Evolutionary conservation across 2,329 filamentous ascomycete species (phyloP), one percentile per base, ranked within the genome.

Genomic region (Colletotrichum abscissum): DNA sequence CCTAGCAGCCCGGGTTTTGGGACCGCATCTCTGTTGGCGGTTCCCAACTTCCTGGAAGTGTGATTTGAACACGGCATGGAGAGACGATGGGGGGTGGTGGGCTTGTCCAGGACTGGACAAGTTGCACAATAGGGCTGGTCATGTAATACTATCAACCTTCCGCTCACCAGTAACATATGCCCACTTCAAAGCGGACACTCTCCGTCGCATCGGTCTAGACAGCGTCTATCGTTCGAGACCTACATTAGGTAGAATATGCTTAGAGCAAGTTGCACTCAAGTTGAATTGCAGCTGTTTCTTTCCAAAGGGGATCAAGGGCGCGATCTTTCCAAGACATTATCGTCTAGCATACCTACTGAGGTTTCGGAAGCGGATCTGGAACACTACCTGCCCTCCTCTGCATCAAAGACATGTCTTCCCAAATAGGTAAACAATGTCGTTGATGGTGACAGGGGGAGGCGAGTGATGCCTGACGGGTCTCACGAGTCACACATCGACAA

Each of bases 51-150:
- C 30, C 30, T 35, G 46, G 28, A 12, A 22, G 28, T n/a, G 7
- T 28, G 22, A 24, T n/a, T 52, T n/a, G n/a, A 16, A 49, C 4
- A 30, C 30, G 59, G 33, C n/a, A 30, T 26, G 2, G 28, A 12
- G 33, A 9, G 26, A 4, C 19, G 33, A 49, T 24, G 46, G 60
- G 46, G 5, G 28, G 14, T 42, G 14, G 14, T 42, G 38, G 38
- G 16, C 60, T 4, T 62, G 22, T 28, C 62, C 14, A n/a, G 63
- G 8, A 7, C 19, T n/a, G 14, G 19, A 19, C 19, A 49, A 16
- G 19, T 28, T 57, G 54, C 28, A 24, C 35, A 67, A 49, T 33
- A 56, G 63, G 33, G 63, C 52, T 65, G 63, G 30, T 49, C 54
- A 28, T 14, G 24, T 19, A 9, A n/a, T 57, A 6, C 22, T 33